phyloP scores from a whole-genome alignment of 1,139 yeast species.

The Geotrichum klebahnii region DNA sequence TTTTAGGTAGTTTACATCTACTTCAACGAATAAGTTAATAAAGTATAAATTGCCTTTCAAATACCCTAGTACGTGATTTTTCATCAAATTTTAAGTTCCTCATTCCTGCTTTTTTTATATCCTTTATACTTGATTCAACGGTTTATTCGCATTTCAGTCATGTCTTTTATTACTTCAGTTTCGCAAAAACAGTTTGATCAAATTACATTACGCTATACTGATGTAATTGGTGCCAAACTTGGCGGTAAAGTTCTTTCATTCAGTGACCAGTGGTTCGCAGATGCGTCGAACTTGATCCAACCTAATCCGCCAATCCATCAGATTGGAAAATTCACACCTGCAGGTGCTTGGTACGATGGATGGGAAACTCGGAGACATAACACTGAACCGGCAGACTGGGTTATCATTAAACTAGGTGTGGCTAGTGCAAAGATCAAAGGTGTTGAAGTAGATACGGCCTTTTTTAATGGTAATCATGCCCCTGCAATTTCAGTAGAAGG shows the following conservation, averaged over 20 bases:
- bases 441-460: conserved; percentile 87
- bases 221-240: conserved; percentile 77
- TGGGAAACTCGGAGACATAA: conserved; percentile 98
- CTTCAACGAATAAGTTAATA: too few relatives aligned
- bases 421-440: conserved; percentile 74
- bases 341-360: conserved; percentile 98
- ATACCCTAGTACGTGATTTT: too few relatives aligned
- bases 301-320: conserved; percentile 77
- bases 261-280: conserved; percentile 94
- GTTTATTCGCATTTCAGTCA: conserved; percentile 22
- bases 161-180: neutral
- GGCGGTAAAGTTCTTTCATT: conserved; percentile 68
- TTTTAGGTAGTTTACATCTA: too few relatives aligned
- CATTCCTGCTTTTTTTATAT: too few relatives aligned
- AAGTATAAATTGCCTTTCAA: too few relatives aligned
- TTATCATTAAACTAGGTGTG: conserved; percentile 78
- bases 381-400: conserved; percentile 79
- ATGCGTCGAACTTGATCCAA: conserved; percentile 76
- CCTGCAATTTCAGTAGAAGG: conserved; percentile 87
- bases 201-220: conserved; percentile 19
- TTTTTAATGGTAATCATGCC: conserved; percentile 91
- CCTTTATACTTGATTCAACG: too few relatives aligned
- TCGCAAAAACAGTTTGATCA: neutral
- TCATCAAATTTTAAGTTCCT: too few relatives aligned
- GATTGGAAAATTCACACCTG: conserved; percentile 68